Conservation (phyloP, 2,329 filamentous ascomycete genomes). For the Alternaria infectoria region DNA sequence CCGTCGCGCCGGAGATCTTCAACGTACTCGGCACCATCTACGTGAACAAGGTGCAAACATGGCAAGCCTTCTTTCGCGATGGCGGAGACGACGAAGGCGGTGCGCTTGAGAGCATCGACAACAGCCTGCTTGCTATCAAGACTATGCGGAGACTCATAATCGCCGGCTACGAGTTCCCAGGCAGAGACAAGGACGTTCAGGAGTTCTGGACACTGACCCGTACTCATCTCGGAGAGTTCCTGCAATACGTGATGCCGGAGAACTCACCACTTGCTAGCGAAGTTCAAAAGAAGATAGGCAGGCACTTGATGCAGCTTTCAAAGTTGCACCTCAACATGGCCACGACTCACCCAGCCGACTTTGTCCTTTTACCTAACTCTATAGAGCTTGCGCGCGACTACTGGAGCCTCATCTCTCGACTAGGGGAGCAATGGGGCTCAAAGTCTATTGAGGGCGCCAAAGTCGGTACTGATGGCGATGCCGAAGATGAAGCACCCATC, state of each 20-base stretch:
- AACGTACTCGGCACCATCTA: conserved; percentile 81
- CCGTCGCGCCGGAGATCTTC: conserved; percentile 82
- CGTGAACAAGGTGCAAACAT: conserved; percentile 71
- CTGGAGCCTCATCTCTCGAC: conserved; percentile 79
- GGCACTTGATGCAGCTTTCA: conserved; percentile 86
- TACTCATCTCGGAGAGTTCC: conserved; percentile 75
- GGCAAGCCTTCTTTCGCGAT: conserved; percentile 67
- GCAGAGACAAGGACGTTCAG: conserved; percentile 75
- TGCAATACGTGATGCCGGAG: conserved; percentile 66
- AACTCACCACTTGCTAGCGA: conserved; percentile 56
- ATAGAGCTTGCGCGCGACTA: conserved; percentile 80
- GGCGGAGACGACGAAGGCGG: conserved; percentile 65
- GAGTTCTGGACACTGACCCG: conserved; percentile 83
- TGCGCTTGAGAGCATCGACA: conserved; percentile 70
- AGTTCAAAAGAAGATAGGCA: conserved; percentile 72
- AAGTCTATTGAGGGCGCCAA: conserved; percentile 49
- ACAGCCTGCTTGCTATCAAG: conserved; percentile 80
- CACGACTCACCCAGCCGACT: conserved; percentile 77
- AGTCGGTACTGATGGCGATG: conserved; percentile 55
- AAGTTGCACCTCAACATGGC: conserved; percentile 93
- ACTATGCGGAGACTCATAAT: conserved; percentile 79
- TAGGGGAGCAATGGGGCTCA: conserved; percentile 75
- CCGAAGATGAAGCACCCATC: conserved; percentile 61
- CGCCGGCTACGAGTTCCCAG: conserved; percentile 82
- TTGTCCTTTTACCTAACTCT: conserved; percentile 80